Evolutionary conservation across 768 basidiomycete species (phyloP), one percentile per base, ranked within the genome.

Genomic region (Agaricus bisporus): DNA sequence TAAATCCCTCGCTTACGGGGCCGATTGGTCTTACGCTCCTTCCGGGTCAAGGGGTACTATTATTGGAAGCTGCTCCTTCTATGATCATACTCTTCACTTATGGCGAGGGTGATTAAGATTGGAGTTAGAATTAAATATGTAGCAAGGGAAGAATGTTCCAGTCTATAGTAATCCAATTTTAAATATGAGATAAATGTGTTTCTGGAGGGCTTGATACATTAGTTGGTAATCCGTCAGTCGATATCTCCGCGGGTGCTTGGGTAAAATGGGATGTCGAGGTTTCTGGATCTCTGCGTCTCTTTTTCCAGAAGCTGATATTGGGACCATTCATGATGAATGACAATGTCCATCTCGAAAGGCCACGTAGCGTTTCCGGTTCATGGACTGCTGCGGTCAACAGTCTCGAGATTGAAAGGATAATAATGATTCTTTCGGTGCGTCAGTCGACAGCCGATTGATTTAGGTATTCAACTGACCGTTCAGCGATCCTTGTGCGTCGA

Each of bases 41-140:
- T 54, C 60, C 7, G 42, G 57, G 12, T 49, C 59, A 9, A 64
- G 56, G 3, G 66, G 72, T 35, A 84, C 83, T 2, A 51, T 87
- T 48, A 75, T 98, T 36, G 93, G 84, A 7, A 95, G 86, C 58
- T 95, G 93, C 64, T 97, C 93, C 15, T 99, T 99, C 70, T 99
- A 98, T 63, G 97, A 99, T 63, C 91, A 93, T 64, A 68, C 73
- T 36, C 65, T 98, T 68, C 81, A 84, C 64, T 61, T 94, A 15
- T 99, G 95, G 95, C 70, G 67, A 42, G 86, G 76, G 29, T 93
- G 65, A 78, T 46, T 18, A 54, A 58, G 39, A 18, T 29, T 47
- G 36, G n/a, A 37, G 37, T 2, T 37, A n/a, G 49, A 7, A 28
- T n/a, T 35, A 36, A 29, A 25, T 43, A 7, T 42, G 15, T 15